phyloP scores from a whole-genome alignment of 768 basidiomycete genomes.

The Lactarius quietus region DNA sequence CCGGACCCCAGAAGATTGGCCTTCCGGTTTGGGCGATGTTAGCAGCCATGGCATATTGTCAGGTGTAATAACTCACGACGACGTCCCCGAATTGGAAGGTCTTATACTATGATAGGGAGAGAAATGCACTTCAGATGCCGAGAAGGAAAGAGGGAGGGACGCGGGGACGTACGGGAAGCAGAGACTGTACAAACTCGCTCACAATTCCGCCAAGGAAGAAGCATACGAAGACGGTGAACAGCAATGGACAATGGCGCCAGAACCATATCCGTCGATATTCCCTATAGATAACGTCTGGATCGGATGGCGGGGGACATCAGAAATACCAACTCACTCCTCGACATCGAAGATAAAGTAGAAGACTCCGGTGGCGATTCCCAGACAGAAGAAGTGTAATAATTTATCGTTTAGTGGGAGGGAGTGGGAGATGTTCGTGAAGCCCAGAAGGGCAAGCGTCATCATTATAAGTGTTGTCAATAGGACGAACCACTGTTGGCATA shows the following conservation, averaged over 20 bases:
- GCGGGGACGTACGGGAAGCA: constrained; percentile 54
- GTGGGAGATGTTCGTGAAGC: constrained; percentile 67
- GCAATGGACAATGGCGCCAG: constrained; percentile 70
- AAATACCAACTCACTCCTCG: constrained; percentile 61
- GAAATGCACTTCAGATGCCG: neutral
- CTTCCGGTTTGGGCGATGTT: constrained; percentile 36
- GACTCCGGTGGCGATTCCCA: constrained; percentile 67
- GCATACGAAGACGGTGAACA: constrained; percentile 66
- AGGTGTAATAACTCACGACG: constrained; percentile 43
- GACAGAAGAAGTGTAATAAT: constrained; percentile 74
- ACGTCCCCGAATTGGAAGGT: constrained; percentile 72
- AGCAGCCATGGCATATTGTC: neutral
- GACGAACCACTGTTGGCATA: constrained; percentile 67
- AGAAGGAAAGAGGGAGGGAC: neutral
- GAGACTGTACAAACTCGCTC: constrained; percentile 77
- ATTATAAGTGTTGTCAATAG: constrained; percentile 65
- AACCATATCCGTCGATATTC: constrained; percentile 81
- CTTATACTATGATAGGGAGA: constrained; percentile 54
- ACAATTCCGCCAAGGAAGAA: constrained; percentile 78
- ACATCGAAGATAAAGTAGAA: constrained; percentile 89
- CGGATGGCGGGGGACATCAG: constrained; percentile 2
- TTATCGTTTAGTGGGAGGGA: constrained; percentile 74
- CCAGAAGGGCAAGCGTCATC: constrained; percentile 66
- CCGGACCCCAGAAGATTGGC: constrained; percentile 76
- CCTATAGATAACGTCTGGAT: constrained; percentile 37